Evolutionary conservation across 192 early-diverging fungal genomes (phyloP).

Genomic region (Umbelopsis ramanniana): DNA sequence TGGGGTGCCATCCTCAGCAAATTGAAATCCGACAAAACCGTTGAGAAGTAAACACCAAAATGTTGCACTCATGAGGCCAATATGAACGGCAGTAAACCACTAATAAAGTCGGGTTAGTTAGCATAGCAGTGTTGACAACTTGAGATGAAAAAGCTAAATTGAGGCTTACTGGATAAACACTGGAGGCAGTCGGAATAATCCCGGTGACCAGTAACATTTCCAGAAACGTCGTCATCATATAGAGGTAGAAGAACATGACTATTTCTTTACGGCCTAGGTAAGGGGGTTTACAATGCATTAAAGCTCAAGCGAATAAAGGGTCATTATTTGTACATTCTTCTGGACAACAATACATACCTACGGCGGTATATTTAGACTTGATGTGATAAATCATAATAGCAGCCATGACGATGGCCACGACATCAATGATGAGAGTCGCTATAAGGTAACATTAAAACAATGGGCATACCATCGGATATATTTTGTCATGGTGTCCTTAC

Average conservation of each 20-base stretch:
- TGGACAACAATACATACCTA: constrained; percentile 61
- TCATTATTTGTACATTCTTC: background rate
- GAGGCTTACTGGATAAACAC: constrained; percentile 63
- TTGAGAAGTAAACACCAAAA: constrained; percentile 85
- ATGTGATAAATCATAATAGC: constrained; percentile 99
- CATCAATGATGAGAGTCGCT: constrained; percentile 92
- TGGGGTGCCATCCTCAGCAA: constrained; percentile 87
- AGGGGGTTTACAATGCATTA: background rate
- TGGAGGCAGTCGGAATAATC: constrained; percentile 72
- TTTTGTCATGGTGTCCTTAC: constrained; percentile 40
- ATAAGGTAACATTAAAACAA: constrained; percentile 11
- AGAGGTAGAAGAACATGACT: constrained; percentile 89
- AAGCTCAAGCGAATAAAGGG: no score
- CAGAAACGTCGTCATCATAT: constrained; percentile 71
- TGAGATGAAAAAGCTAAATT: background rate
- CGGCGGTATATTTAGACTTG: constrained; percentile 97
- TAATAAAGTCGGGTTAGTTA: constrained; percentile 30
- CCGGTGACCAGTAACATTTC: constrained; percentile 79
- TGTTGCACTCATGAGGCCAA: constrained; percentile 73
- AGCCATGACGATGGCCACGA: constrained; percentile 94
- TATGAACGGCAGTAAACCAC: constrained; percentile 77
- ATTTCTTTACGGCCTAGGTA: constrained; percentile 83
- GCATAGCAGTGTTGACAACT: constrained; percentile 8
- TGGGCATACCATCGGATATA: constrained; percentile 16
- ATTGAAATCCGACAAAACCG: constrained; percentile 90